Conservation (phyloP, 106 monocot species). For the Gastrodia elata region DNA sequence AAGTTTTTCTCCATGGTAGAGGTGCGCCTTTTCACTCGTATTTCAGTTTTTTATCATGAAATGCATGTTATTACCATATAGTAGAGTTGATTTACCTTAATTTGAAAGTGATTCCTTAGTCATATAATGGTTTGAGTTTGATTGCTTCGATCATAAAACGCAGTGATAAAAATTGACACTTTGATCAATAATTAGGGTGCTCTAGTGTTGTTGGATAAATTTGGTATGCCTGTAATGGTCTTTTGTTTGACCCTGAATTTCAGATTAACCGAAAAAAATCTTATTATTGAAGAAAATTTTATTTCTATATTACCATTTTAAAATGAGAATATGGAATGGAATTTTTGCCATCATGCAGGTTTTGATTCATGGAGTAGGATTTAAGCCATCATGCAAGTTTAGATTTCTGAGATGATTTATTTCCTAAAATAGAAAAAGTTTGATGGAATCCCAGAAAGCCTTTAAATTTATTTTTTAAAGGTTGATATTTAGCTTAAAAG, state of each 20-base stretch:
- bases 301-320: not conserved
- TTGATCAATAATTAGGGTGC: not conserved
- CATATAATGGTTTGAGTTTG: not conserved
- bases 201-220: not conserved
- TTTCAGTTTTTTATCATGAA: not conserved
- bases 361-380: not conserved
- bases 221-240: not conserved
- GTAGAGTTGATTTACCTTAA: not conserved
- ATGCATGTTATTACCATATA: not conserved
- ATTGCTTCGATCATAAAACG: not conserved
- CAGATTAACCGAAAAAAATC: not conserved
- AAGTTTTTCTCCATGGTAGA: conserved; percentile 71
- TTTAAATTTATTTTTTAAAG: not conserved
- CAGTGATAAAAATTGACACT: not conserved
- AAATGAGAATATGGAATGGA: not conserved
- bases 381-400: not conserved
- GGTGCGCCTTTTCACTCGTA: conserved; percentile 23
- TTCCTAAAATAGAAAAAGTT: not conserved
- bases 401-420: not conserved
- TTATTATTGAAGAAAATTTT: not conserved
- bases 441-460: not conserved
- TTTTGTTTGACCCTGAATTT: not conserved
- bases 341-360: not conserved
- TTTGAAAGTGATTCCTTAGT: not conserved
- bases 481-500: not conserved